Conservation (phyloP, 2,329 filamentous ascomycete species). For the Periconia sp. region DNA sequence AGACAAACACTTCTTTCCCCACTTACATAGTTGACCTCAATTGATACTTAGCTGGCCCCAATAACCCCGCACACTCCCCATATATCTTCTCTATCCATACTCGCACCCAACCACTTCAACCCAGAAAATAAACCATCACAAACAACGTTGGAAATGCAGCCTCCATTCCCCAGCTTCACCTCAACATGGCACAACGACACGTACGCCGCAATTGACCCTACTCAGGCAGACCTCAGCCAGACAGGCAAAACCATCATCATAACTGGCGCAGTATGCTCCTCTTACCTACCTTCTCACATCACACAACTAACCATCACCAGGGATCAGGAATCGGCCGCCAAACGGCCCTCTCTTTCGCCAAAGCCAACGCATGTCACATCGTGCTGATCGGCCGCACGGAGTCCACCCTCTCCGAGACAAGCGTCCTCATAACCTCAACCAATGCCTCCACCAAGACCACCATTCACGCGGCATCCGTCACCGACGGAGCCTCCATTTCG, state of each 20-base stretch:
- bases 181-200: slow-evolving; percentile 14
- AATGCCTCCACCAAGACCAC: neutral
- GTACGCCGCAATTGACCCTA: slow-evolving; percentile 16
- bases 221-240: slow-evolving; percentile 11
- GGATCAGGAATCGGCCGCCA: slow-evolving; percentile 50
- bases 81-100: too few relatives aligned
- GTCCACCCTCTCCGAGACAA: slow-evolving; percentile 15
- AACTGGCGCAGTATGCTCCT: slow-evolving; percentile 19
- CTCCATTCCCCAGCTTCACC: slow-evolving; percentile 10
- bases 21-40: too few relatives aligned
- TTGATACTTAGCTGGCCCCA: too few relatives aligned
- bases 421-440: neutral
- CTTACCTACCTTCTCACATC: neutral
- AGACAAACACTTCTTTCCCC: too few relatives aligned
- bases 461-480: slow-evolving; percentile 10
- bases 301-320: neutral
- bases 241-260: slow-evolving; percentile 22
- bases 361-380: slow-evolving; percentile 46
- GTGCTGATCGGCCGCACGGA: slow-evolving; percentile 46
- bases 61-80: too few relatives aligned
- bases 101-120: too few relatives aligned
- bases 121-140: neutral
- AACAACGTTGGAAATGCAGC: slow-evolving; percentile 6
- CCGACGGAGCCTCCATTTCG: slow-evolving; percentile 12
- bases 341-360: slow-evolving; percentile 46